Evolutionary conservation across 73 alveolate species (phyloP).

Genomic region (Paramecium caudatum): DNA sequence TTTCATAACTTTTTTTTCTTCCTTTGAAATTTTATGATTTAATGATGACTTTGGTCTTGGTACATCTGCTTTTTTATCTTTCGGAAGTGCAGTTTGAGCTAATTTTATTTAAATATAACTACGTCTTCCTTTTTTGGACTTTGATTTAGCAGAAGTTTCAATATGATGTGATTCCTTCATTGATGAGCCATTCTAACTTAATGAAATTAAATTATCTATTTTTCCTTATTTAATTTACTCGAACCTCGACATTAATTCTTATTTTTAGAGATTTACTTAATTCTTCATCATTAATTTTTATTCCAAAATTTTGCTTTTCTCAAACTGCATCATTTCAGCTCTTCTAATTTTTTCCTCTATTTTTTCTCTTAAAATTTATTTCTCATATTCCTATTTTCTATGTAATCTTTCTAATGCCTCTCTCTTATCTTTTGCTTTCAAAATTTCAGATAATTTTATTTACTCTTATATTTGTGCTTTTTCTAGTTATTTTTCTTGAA

Average conservation of each 20-base stretch:
- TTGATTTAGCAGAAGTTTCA: not conserved
- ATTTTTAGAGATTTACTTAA: not conserved
- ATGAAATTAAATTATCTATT: not conserved
- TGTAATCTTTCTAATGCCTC: constrained; percentile 2
- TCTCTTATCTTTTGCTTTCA: not conserved
- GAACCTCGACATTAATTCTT: not conserved
- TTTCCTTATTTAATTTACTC: constrained; percentile 1
- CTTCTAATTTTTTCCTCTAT: constrained; percentile 33
- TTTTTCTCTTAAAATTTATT: not conserved
- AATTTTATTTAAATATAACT: not conserved
- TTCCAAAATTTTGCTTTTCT: constrained; percentile 5
- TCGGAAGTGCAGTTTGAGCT: constrained; percentile 49
- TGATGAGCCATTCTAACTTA: not conserved
- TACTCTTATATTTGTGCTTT: not conserved
- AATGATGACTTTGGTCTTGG: not conserved
- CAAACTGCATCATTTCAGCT: not conserved
- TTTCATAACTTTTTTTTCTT: not conserved
- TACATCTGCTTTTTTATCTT: not conserved
- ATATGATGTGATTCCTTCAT: not conserved
- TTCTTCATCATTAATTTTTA: not conserved
- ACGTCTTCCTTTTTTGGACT: not conserved
- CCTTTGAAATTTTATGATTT: not conserved
- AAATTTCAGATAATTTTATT: not conserved
- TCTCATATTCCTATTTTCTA: constrained; percentile 26
- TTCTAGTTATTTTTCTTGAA: constrained; percentile 3